Evolutionary conservation across 1,284 basidiomycete genomes (phyloP), one percentile per base, ranked within the genome.

Genomic region (Cerrena zonata): DNA sequence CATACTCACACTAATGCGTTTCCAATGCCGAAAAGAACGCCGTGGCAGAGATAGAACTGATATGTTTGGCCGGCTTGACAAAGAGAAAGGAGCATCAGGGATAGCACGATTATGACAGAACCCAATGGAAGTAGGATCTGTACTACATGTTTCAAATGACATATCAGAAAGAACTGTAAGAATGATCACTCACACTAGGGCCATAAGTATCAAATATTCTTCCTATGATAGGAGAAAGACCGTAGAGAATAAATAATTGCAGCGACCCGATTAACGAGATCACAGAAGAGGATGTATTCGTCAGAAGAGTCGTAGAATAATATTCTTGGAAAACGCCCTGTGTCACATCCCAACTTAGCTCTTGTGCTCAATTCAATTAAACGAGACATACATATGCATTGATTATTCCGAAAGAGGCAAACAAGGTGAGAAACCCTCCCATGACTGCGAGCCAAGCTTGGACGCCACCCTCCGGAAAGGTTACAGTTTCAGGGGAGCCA

Each of bases 181-280:
- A 18, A 13, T 19, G 15, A 4, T 12, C 7, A 24, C 47, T 23
- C 42, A 62, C 60, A 4, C 41, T 50, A 12, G 61, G 54, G 13
- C 54, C 61, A 57, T 70, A 55, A 10, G 70, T 70, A 61, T 73
- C 70, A 53, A 73, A 71, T 49, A 74, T 44, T 44, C 59, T 55
- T 3, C 68, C 69, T 5, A 64, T 52, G 25, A 68, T 47, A 7
- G 65, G 66, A 3, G 64, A 63, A 2, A 64, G 53, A 15, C 63
- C 61, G 48, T 69, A 75, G 40, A 73, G 66, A 39, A 65, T 61
- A 58, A 67, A 74, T 4, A 74, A 49, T 50, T 75, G 74, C 23
- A 76, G 47, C 5, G 74, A 71, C 11, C 73, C 73, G 45, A 75
- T 74, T 58, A 74, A 65, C 3, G 74, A 67, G 50, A 75, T 75